Evolutionary conservation across 2,329 filamentous ascomycete genomes (phyloP).

Genomic region (Colletotrichum abscissum): DNA sequence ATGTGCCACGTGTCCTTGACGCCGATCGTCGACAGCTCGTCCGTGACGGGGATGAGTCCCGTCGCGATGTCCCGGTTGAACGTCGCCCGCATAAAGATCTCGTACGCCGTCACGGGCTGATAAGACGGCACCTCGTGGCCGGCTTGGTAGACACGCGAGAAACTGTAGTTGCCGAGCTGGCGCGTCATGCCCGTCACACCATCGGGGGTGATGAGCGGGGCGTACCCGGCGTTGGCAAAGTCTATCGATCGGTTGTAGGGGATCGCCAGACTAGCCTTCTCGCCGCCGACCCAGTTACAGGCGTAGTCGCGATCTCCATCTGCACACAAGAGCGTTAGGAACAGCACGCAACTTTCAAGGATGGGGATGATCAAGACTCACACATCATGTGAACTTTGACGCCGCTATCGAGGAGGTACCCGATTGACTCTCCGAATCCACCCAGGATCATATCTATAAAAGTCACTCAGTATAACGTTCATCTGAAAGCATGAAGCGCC

Average conservation of each 20-base stretch:
- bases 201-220: slow-evolving; percentile 70
- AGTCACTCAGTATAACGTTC: neutral
- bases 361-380: neutral
- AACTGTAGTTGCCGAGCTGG: slow-evolving; percentile 75
- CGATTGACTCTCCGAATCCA: slow-evolving; percentile 57
- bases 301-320: slow-evolving; percentile 59
- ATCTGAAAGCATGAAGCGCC: neutral
- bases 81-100: slow-evolving; percentile 64
- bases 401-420: slow-evolving; percentile 55
- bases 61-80: slow-evolving; percentile 61
- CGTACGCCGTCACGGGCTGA: slow-evolving; percentile 61
- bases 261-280: slow-evolving; percentile 70
- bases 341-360: neutral
- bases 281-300: slow-evolving; percentile 69
- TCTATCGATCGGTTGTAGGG: slow-evolving; percentile 49
- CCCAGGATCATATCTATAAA: slow-evolving; percentile 44
- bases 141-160: slow-evolving; percentile 67
- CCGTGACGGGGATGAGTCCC: slow-evolving; percentile 57
- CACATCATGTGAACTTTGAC: slow-evolving; percentile 73
- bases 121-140: slow-evolving; percentile 67
- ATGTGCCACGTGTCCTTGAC: slow-evolving; percentile 54
- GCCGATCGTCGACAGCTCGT: slow-evolving; percentile 43
- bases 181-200: slow-evolving; percentile 76
- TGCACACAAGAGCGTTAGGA: slow-evolving; percentile 29
- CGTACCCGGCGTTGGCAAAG: slow-evolving; percentile 73